Evolutionary conservation across 106 monocot genomes (phyloP).

Genomic region (Posidonia australis): DNA sequence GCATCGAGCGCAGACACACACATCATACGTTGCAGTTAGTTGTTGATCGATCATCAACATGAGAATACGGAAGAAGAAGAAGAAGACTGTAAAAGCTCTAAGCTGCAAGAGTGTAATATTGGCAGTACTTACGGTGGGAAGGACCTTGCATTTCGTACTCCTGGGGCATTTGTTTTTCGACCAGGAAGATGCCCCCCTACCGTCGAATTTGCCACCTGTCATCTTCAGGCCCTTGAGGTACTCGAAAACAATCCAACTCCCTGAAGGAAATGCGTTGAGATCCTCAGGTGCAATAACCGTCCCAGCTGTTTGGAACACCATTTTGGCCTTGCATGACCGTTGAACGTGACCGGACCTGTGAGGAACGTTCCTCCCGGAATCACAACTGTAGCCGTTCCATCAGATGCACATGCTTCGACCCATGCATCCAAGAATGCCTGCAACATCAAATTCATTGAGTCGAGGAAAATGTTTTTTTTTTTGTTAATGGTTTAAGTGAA

Average conservation of each 20-base stretch:
- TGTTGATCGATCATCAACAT: neutral
- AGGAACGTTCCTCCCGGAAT: slow-evolving; percentile 33
- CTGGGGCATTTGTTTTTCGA: slow-evolving; percentile 4
- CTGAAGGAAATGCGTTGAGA: slow-evolving; percentile 2
- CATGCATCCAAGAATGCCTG: slow-evolving; percentile 39
- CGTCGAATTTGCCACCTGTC: slow-evolving; percentile 40
- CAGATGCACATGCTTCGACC: slow-evolving; percentile 23
- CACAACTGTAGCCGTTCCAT: slow-evolving; percentile 11
- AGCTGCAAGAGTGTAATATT: no score
- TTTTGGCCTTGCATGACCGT: slow-evolving; percentile 28
- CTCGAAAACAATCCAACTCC: slow-evolving; percentile 34
- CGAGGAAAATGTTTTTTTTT: neutral
- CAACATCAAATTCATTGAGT: neutral
- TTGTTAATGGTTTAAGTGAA: no score
- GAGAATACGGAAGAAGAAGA: neutral
- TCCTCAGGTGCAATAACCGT: slow-evolving; percentile 19
- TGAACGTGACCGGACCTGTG: slow-evolving; percentile 20
- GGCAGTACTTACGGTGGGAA: slow-evolving; percentile 2
- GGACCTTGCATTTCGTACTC: neutral
- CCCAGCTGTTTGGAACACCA: slow-evolving; percentile 12
- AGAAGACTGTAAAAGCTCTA: no score
- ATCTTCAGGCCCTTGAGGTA: slow-evolving; percentile 22
- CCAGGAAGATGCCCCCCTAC: slow-evolving; percentile 30
- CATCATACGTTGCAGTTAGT: neutral
- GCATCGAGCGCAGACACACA: no score